Conservation (phyloP, 2,329 filamentous ascomycete species). For the Fusarium sp. region DNA sequence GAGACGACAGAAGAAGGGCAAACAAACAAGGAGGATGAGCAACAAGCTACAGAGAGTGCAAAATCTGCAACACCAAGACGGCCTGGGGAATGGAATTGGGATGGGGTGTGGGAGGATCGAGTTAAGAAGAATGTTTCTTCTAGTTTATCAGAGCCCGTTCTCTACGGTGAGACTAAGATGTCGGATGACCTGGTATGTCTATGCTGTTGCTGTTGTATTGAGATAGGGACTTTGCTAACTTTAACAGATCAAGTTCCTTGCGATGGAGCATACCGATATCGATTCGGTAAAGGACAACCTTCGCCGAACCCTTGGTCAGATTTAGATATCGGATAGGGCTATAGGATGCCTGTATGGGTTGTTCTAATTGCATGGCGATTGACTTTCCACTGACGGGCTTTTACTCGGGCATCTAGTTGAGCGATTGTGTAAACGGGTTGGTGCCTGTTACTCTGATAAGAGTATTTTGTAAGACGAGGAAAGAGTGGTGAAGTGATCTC, state of each 20-base stretch:
- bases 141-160: slow-evolving; percentile 80
- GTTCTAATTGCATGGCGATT: neutral
- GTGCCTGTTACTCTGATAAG: slow-evolving; percentile 2
- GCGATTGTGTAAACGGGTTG: neutral
- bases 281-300: slow-evolving; percentile 69
- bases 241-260: slow-evolving; percentile 72
- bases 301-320: slow-evolving; percentile 59
- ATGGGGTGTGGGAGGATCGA: slow-evolving; percentile 93
- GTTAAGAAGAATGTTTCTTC: slow-evolving; percentile 81
- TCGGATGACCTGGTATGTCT: slow-evolving; percentile 77
- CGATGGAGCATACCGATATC: slow-evolving; percentile 69
- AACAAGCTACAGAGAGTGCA: slow-evolving; percentile 16
- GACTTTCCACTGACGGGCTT: neutral
- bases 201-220: neutral
- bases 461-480: neutral
- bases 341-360: neutral
- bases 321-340: slow-evolving; percentile 22
- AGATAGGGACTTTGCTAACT: slow-evolving; percentile 23
- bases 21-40: neutral
- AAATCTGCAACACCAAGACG: slow-evolving; percentile 22
- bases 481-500: neutral
- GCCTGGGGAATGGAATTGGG: slow-evolving; percentile 96
- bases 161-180: slow-evolving; percentile 74
- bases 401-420: neutral
- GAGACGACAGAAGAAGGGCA: neutral